Conservation (phyloP, 345 rosid species). For the Eucalyptus cloeziana region DNA sequence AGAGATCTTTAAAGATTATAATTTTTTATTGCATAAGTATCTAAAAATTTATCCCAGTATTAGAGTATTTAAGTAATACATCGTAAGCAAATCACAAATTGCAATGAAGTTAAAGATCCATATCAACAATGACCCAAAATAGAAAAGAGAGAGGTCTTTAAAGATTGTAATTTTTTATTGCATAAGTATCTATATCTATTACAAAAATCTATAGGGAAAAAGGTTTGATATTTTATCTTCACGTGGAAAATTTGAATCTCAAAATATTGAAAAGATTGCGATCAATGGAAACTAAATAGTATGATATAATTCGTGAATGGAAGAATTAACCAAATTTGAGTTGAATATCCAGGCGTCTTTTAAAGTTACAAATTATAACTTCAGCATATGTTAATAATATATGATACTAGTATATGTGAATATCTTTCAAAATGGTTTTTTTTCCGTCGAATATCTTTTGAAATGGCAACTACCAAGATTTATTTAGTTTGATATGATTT, state of each 20-base stretch:
- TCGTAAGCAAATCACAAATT: not conserved
- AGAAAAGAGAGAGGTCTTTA: not conserved
- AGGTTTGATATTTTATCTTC: not conserved
- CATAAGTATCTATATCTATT: not conserved
- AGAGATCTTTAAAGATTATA: not conserved
- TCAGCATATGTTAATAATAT: not conserved
- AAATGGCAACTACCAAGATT: not conserved
- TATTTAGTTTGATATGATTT: no score
- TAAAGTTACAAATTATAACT: not conserved
- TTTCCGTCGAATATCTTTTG: not conserved
- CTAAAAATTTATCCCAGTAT: no score
- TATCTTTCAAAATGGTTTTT: not conserved
- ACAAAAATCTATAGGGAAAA: not conserved
- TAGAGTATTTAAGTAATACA: not conserved
- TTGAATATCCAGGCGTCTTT: not conserved
- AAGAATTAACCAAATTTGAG: no score
- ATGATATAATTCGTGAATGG: not conserved
- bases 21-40: no score
- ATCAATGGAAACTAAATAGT: not conserved
- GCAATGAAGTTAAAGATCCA: not conserved
- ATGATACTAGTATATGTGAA: not conserved
- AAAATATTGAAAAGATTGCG: not conserved
- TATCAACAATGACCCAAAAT: not conserved
- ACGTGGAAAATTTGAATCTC: not conserved
- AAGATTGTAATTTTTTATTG: not conserved